Evolutionary conservation across 768 basidiomycete species (phyloP).

Genomic region (Suillus tomentosus): DNA sequence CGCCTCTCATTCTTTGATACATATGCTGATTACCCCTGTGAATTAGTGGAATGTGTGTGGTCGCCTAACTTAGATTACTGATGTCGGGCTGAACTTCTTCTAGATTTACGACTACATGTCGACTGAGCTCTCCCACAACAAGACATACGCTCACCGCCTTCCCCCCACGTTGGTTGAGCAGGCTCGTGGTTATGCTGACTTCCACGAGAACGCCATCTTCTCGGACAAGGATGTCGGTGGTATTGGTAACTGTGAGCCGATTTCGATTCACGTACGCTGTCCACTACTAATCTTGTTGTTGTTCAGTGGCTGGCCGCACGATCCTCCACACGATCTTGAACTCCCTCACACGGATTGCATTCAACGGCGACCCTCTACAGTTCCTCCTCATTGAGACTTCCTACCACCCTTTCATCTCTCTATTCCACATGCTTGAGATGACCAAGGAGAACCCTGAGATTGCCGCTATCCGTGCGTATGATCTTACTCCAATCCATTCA

Average conservation of each 20-base stretch:
- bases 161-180: constrained; percentile 79
- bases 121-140: constrained; percentile 78
- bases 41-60: constrained; percentile 70
- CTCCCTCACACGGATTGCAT: constrained; percentile 77
- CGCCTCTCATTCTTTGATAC: constrained; percentile 6
- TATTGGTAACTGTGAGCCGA: constrained; percentile 74
- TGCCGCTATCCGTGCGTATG: constrained; percentile 61
- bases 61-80: not conserved
- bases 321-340: constrained; percentile 69
- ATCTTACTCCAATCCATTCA: constrained; percentile 1
- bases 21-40: constrained; percentile 16
- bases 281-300: not conserved
- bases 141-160: constrained; percentile 75
- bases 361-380: constrained; percentile 77
- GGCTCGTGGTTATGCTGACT: constrained; percentile 74
- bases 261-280: constrained; percentile 4
- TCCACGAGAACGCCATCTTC: constrained; percentile 79
- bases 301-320: constrained; percentile 78
- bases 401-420: constrained; percentile 89
- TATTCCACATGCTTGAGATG: constrained; percentile 79
- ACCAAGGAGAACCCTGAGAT: constrained; percentile 58
- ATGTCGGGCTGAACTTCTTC: constrained; percentile 8
- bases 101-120: constrained; percentile 79
- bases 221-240: constrained; percentile 59
- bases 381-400: constrained; percentile 78